Evolutionary conservation across 805 yeast genomes (phyloP).

Genomic region (Grigorovia yakushimaensis): DNA sequence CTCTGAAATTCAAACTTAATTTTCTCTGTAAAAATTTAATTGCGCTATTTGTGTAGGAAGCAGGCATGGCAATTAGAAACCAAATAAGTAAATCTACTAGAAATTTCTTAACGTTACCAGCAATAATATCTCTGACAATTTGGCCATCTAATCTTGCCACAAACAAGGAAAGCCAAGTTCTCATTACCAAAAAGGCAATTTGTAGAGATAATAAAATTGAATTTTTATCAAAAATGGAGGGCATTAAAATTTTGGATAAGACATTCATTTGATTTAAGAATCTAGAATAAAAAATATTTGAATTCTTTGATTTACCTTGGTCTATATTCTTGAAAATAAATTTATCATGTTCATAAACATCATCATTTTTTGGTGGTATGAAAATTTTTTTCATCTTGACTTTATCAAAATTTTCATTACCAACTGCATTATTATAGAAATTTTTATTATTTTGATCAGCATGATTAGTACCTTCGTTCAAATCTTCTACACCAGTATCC

Average conservation of each 20-base stretch:
- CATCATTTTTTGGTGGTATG: conserved; percentile 25
- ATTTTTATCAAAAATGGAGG: conserved; percentile 58
- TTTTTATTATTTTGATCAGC: neutral
- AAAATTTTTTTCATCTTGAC: conserved; percentile 18
- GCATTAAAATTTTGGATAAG: conserved; percentile 76
- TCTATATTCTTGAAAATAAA: conserved; percentile 25
- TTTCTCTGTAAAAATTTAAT: conserved; percentile 72
- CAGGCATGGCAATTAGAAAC: conserved; percentile 87
- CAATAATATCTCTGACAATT: conserved; percentile 78
- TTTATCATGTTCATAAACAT: conserved; percentile 26
- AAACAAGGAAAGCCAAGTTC: conserved; percentile 80
- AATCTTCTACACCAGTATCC: neutral
- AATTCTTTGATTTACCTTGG: conserved; percentile 12
- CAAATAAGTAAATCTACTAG: conserved; percentile 71
- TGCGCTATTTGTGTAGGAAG: conserved; percentile 84
- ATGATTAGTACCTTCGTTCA: neutral
- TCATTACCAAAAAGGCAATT: conserved; percentile 58
- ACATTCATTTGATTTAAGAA: conserved; percentile 66
- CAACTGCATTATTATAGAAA: neutral
- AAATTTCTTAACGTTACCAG: conserved; percentile 68
- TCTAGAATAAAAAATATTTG: conserved; percentile 41
- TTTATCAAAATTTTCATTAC: neutral
- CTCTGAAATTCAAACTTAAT: conserved; percentile 74
- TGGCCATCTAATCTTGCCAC: conserved; percentile 89
- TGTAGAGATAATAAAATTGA: conserved; percentile 58